Conservation (phyloP, 805 yeast genomes). For the Candida loeiensis region DNA sequence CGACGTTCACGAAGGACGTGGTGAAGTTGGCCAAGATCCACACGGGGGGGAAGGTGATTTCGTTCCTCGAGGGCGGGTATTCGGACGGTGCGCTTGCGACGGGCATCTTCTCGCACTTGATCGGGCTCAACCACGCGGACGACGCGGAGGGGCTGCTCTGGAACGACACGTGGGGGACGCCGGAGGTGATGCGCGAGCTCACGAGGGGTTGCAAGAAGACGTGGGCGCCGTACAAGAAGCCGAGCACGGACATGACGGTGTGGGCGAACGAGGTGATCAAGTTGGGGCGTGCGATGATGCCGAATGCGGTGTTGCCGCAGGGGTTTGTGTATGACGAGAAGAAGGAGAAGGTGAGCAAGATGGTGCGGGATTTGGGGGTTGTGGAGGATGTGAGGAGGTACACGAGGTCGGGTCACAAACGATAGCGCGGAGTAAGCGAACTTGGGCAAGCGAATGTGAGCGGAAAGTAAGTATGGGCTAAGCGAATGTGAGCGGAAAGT, state of each 20-base stretch:
- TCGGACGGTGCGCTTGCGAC: slow-evolving; percentile 77
- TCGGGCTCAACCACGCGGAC: slow-evolving; percentile 55
- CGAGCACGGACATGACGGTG: slow-evolving; percentile 47
- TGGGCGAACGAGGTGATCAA: slow-evolving; percentile 66
- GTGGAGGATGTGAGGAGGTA: slow-evolving; percentile 31
- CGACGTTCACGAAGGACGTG: slow-evolving; percentile 68
- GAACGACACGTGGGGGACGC: slow-evolving; percentile 64
- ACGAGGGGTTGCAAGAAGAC: slow-evolving; percentile 63
- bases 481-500: too few relatives aligned
- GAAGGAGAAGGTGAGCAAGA: slow-evolving; percentile 20
- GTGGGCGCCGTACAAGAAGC: slow-evolving; percentile 59
- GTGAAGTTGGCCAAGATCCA: slow-evolving; percentile 63
- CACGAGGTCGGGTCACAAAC: slow-evolving; percentile 34
- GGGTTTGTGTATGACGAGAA: slow-evolving; percentile 32
- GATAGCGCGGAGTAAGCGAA: too few relatives aligned
- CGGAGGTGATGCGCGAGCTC: slow-evolving; percentile 59
- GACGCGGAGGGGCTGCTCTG: slow-evolving; percentile 41
- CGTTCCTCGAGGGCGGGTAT: slow-evolving; percentile 82
- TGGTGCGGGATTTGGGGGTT: slow-evolving; percentile 31
- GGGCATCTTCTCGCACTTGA: slow-evolving; percentile 74
- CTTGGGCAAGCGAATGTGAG: too few relatives aligned
- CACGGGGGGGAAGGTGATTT: slow-evolving; percentile 57
- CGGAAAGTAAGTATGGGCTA: too few relatives aligned
- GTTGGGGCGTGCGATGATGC: slow-evolving; percentile 61
- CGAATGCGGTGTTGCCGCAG: slow-evolving; percentile 42